Conservation (phyloP, 2,329 filamentous ascomycete genomes). For the Trichoderma hamatum region DNA sequence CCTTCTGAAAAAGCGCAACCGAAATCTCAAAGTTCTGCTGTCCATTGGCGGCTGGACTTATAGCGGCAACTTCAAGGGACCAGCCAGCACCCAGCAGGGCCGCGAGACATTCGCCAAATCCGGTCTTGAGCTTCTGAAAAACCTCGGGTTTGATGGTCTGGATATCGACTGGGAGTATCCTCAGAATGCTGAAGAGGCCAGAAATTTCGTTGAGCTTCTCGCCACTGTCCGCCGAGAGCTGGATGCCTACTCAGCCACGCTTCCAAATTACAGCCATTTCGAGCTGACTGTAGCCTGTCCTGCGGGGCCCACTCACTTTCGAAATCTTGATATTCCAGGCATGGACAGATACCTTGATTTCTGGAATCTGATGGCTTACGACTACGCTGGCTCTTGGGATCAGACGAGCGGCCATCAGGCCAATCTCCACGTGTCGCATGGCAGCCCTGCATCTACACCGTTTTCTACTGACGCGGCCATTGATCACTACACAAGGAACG, state of each 20-base stretch:
- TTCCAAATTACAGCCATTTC: conserved; percentile 55
- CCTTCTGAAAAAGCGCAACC: conserved; percentile 77
- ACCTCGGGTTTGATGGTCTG: conserved; percentile 76
- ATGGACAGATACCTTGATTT: conserved; percentile 72
- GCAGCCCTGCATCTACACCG: conserved; percentile 68
- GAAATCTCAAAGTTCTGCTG: conserved; percentile 81
- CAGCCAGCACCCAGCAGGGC: conserved; percentile 71
- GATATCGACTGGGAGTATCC: conserved; percentile 74
- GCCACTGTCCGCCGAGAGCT: conserved; percentile 59
- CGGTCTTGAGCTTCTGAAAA: conserved; percentile 74
- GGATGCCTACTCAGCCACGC: conserved; percentile 56
- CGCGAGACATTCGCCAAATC: conserved; percentile 72
- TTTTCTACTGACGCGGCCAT: conserved; percentile 76
- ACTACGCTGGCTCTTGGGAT: conserved; percentile 86
- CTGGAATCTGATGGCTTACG: conserved; percentile 87
- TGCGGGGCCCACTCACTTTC: conserved; percentile 64
- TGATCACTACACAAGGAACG: conserved; percentile 66
- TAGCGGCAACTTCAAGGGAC: conserved; percentile 76
- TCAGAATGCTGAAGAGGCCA: conserved; percentile 56
- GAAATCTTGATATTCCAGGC: conserved; percentile 61
- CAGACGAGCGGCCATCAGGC: conserved; percentile 72
- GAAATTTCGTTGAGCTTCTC: conserved; percentile 62
- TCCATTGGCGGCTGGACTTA: conserved; percentile 95
- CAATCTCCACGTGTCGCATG: conserved; percentile 67
- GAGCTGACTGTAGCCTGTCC: conserved; percentile 67